Percentiles rank a stretch among this genome's conserved stretches.
Evolutionary conservation across 441 rosid species (phyloP).

Genomic region (Arabidopsis hybrid): DNA sequence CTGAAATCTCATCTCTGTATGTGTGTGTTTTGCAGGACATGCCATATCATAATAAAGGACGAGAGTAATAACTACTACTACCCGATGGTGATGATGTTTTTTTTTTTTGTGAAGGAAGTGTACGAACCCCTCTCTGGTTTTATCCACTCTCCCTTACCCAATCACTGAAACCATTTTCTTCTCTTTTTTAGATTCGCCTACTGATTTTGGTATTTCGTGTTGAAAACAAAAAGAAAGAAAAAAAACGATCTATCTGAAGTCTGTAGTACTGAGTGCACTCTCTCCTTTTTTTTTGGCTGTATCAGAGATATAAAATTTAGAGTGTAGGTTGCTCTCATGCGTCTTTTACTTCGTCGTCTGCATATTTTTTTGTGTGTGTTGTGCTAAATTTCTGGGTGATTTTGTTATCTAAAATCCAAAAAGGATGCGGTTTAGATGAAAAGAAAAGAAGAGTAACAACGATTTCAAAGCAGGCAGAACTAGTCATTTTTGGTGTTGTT

Average conservation of each 20-base stretch:
- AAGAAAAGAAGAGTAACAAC: not conserved
- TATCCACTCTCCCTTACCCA: slow-evolving; percentile 5
- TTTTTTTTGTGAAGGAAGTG: slow-evolving; percentile 19
- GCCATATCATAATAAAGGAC: slow-evolving; percentile 62
- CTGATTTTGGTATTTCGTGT: slow-evolving; percentile 24
- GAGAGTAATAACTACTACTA: slow-evolving; percentile 53
- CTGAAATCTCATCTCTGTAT: not conserved
- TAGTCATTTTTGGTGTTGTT: not conserved
- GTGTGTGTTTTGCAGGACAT: slow-evolving; percentile 58
- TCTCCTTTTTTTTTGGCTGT: not conserved
- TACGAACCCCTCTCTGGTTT: slow-evolving; percentile 16
- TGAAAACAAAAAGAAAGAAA: not conserved
- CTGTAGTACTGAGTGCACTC: slow-evolving; percentile 3
- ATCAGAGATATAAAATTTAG: slow-evolving; percentile 29
- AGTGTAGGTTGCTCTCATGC: slow-evolving; percentile 39
- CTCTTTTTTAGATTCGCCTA: slow-evolving; percentile 3
- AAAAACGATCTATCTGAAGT: slow-evolving; percentile 11
- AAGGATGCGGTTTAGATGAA: not conserved
- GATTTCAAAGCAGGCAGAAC: not conserved
- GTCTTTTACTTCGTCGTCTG: slow-evolving; percentile 10
- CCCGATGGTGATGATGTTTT: slow-evolving; percentile 17
- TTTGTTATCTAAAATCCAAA: not conserved
- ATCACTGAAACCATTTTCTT: slow-evolving; percentile 22
- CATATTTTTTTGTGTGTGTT: not conserved
- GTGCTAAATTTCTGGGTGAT: not conserved